Evolutionary conservation across 805 yeast species (phyloP).

Genomic region (Starmera amethionina): DNA sequence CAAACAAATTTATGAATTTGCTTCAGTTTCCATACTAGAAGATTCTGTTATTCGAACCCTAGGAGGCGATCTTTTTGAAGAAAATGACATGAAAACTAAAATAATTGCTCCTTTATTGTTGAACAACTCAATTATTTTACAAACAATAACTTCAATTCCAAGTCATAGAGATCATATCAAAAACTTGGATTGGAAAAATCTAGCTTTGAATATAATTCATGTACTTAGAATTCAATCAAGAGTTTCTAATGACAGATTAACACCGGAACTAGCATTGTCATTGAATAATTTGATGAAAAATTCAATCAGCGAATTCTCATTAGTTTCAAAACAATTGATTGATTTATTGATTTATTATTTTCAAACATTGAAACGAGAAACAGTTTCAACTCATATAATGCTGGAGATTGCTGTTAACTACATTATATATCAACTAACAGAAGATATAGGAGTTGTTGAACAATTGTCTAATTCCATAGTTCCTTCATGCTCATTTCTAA

Average conservation of each 20-base stretch:
- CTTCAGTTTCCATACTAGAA: conserved; percentile 1
- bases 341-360: conserved; percentile 14
- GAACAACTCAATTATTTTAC: conserved; percentile 20
- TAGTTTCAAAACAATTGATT: conserved; percentile 12
- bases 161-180: conserved; percentile 13
- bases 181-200: conserved; percentile 8
- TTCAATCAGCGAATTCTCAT: conserved; percentile 15
- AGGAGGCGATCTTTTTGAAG: no score
- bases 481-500: conserved; percentile 23
- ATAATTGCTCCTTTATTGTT: conserved; percentile 20
- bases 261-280: conserved; percentile 17
- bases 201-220: conserved; percentile 5
- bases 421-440: conserved; percentile 30
- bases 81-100: background rate
- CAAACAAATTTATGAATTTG: conserved; percentile 1
- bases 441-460: conserved; percentile 28
- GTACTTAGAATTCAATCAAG: conserved; percentile 5
- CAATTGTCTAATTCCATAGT: conserved; percentile 30
- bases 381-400: conserved; percentile 20
- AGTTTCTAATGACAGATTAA: conserved; percentile 16
- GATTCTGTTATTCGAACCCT: no score
- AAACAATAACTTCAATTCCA: conserved; percentile 13
- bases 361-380: conserved; percentile 15
- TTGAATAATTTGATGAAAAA: conserved; percentile 15
- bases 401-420: conserved; percentile 37